Conservation (phyloP, 129 eudicot species). For the Rutidosis leptorrhynchoides region DNA sequence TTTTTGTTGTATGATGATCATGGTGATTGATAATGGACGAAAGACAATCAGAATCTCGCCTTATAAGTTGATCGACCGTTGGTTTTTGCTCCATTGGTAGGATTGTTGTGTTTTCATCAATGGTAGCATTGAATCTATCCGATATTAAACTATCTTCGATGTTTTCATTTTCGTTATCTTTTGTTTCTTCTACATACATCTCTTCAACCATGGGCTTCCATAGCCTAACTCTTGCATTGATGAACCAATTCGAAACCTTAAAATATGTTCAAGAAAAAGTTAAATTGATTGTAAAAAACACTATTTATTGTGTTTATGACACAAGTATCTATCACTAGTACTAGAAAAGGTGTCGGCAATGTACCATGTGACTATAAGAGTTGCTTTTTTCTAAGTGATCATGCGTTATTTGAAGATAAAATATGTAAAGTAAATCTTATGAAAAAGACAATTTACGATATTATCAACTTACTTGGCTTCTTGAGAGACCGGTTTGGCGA, state of each 20-base stretch:
- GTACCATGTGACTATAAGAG: not conserved
- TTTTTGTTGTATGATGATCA: conserved; percentile 35
- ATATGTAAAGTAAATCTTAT: not conserved
- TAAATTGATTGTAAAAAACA: conserved; percentile 1
- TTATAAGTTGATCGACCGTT: conserved; percentile 52
- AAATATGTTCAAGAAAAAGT: conserved; percentile 10
- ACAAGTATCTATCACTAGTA: not conserved
- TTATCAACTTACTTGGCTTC: conserved; percentile 81
- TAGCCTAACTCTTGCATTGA: conserved; percentile 92
- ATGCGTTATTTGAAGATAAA: not conserved
- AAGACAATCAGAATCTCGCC: conserved; percentile 68
- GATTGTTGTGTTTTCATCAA: conserved; percentile 30
- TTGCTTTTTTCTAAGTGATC: not conserved
- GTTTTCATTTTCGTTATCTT: conserved; percentile 47
- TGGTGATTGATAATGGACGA: conserved; percentile 68
- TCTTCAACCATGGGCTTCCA: conserved; percentile 99
- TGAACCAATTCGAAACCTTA: conserved; percentile 97
- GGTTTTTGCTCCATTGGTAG: conserved; percentile 62
- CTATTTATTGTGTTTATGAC: not conserved
- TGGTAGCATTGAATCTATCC: conserved; percentile 35
- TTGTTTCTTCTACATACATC: conserved; percentile 90
- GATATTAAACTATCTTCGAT: conserved; percentile 23
- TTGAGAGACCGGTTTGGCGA: conserved; percentile 95
- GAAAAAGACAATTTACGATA: not conserved
- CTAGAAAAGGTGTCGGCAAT: conserved; percentile 13